Base-by-base conservation (phyloP, 192 early-diverging fungal species). In the Coemansia sp. region DNA sequence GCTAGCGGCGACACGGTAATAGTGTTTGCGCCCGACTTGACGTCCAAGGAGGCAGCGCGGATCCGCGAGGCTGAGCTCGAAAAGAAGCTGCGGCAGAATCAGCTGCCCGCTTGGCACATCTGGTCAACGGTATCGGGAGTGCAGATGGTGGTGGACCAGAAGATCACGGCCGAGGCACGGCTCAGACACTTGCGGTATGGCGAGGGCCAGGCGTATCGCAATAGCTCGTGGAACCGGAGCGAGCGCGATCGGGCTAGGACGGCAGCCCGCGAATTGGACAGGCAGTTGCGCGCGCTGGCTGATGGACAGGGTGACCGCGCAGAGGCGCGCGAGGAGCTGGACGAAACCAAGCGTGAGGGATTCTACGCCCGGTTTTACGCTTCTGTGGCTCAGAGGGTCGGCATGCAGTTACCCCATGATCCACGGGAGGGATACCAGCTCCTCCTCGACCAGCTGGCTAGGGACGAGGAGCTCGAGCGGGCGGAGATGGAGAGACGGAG, bases 41-140 rank as follows among this genome's bases (percentile, higher is more conserved):
- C 77, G 14, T 40, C 74, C 19, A 89, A 89, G 53, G 89, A 90
- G 43, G 85, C 88, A 0, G 84, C 88, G 49, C 84, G 84, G 35
- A 80, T 85, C n/a, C 87, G 87, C 60, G 84, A 89, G 57, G 69
- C 74, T 2, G 90, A 91, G 59, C 83, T 88, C 1, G 87, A 87
- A 46, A 86, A 88, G 69, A 91, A 89, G 60, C 73, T 85, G 74
- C 86, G 86, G 43, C 90, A 92, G 70, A 93, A 93, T 60, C 90
- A 88, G 20, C 77, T 93, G 41, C 92, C 92, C 17, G 86, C 87
- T 27, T 93, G 92, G 92, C 92, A 93, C 69, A 86, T 87, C 29
- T 89, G 88, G 62, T 88, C 87, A 60, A 91, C 91, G 1, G 88
- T 93, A 0, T 90, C 90, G 8, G 86, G 86, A 19, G 70, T 82